Conservation (phyloP, 352 stramenopile genomes). For the Globisporangium mamillatum region DNA sequence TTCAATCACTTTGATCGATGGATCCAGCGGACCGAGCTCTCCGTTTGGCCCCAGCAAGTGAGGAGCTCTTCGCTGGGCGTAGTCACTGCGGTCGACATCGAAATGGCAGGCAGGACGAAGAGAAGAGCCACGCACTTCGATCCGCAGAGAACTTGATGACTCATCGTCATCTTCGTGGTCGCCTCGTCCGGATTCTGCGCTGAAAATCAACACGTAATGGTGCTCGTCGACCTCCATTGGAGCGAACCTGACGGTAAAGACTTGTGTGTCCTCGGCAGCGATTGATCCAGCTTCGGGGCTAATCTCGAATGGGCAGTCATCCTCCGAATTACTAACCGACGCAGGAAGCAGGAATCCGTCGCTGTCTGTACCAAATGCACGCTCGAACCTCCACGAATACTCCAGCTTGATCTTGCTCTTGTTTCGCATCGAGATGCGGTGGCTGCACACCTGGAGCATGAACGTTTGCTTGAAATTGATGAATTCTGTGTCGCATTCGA, state of each 20-base stretch:
- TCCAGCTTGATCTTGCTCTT: conserved; percentile 63
- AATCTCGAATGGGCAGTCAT: conserved; percentile 89
- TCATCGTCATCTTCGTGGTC: not conserved
- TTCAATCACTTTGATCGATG: conserved; percentile 89
- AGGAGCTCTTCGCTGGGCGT: conserved; percentile 64
- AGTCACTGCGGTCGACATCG: conserved; percentile 89
- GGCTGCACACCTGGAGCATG: conserved; percentile 83
- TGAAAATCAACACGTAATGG: conserved; percentile 62
- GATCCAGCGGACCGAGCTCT: conserved; percentile 81
- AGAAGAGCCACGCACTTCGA: conserved; percentile 74
- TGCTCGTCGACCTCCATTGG: conserved; percentile 91
- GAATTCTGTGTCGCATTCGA: conserved; percentile 52
- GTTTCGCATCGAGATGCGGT: conserved; percentile 70
- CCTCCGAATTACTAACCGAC: conserved; percentile 21
- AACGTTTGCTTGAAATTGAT: conserved; percentile 82
- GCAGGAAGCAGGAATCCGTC: conserved; percentile 5
- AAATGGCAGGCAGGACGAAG: conserved; percentile 92
- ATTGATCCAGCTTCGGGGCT: conserved; percentile 61
- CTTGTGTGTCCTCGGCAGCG: conserved; percentile 43
- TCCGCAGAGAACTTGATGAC: conserved; percentile 17
- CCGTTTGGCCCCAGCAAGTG: conserved; percentile 78
- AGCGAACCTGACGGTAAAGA: conserved; percentile 86
- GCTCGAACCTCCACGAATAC: conserved; percentile 61
- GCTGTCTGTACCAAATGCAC: conserved; percentile 1
- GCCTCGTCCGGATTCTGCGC: conserved; percentile 5